Evolutionary conservation across 1,139 yeast genomes (phyloP).

Genomic region (Kodamaea fungicola): DNA sequence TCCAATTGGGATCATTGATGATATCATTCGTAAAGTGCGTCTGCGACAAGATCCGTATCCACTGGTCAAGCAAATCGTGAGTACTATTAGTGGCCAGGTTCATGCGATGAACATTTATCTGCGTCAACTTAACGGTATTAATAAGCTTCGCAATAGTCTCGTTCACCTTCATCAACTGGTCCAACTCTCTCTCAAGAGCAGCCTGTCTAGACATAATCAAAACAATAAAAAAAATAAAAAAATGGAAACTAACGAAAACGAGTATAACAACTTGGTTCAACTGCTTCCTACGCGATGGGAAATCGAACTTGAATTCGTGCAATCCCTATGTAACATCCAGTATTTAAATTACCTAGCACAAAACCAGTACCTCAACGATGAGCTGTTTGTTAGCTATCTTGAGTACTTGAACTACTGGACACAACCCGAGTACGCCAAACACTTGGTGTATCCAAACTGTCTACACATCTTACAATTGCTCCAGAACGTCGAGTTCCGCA

Average conservation of each 20-base stretch:
- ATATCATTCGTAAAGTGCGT: constrained; percentile 41
- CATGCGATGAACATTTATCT: constrained; percentile 25
- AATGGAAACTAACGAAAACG: not conserved
- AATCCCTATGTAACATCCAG: constrained; percentile 75
- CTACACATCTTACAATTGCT: constrained; percentile 60
- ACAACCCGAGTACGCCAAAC: constrained; percentile 60
- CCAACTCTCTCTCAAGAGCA: constrained; percentile 38
- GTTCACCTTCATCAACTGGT: constrained; percentile 32
- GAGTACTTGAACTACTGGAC: constrained; percentile 75
- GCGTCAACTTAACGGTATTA: constrained; percentile 25
- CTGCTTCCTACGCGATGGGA: constrained; percentile 72
- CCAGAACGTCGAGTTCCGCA: constrained; percentile 55
- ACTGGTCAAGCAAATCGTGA: constrained; percentile 38
- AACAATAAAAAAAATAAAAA: not conserved
- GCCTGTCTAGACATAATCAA: constrained; percentile 15
- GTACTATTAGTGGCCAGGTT: constrained; percentile 34
- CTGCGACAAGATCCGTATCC: constrained; percentile 47
- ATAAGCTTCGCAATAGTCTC: constrained; percentile 27
- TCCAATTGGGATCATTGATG: constrained; percentile 33
- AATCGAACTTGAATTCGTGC: constrained; percentile 78
- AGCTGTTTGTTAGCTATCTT: constrained; percentile 59
- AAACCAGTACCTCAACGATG: constrained; percentile 60
- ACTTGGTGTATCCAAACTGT: constrained; percentile 71
- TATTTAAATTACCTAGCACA: constrained; percentile 75
- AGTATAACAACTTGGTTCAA: constrained; percentile 5